Evolutionary conservation across 2,329 filamentous ascomycete species (phyloP).

Genomic region (Xylariaceae sp.): DNA sequence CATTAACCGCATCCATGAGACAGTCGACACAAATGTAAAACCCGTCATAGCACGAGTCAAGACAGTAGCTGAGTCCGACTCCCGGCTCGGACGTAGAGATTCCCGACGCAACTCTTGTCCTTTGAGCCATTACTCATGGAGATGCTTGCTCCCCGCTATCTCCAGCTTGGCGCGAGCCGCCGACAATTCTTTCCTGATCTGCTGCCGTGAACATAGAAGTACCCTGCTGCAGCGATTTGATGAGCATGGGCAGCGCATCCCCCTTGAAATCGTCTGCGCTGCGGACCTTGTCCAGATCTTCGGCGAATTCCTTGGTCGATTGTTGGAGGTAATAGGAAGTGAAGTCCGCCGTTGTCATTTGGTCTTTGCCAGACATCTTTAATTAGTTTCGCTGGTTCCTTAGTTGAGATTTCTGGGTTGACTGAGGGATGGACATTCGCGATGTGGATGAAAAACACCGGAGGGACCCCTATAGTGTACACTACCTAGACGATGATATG

Average conservation of each 20-base stretch:
- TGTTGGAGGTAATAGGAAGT: constrained; percentile 65
- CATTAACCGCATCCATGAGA: not conserved
- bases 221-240: constrained; percentile 66
- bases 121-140: constrained; percentile 3
- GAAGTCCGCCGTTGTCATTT: constrained; percentile 42
- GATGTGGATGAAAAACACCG: no score
- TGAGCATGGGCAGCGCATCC: constrained; percentile 60
- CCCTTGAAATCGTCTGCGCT: constrained; percentile 65
- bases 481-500: no score
- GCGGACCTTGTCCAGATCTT: constrained; percentile 69
- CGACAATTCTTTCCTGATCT: constrained; percentile 40
- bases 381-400: not conserved
- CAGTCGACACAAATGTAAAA: not conserved
- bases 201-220: constrained; percentile 55
- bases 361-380: constrained; percentile 24
- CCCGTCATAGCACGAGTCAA: no score
- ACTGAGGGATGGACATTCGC: no score
- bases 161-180: constrained; percentile 14
- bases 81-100: no score
- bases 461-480: no score
- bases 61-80: no score
- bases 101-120: no score
- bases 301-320: constrained; percentile 65
- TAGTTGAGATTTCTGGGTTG: not conserved
- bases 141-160: constrained; percentile 9